Conservation (phyloP, 1,284 basidiomycete genomes). For the Dichomitus squalens region DNA sequence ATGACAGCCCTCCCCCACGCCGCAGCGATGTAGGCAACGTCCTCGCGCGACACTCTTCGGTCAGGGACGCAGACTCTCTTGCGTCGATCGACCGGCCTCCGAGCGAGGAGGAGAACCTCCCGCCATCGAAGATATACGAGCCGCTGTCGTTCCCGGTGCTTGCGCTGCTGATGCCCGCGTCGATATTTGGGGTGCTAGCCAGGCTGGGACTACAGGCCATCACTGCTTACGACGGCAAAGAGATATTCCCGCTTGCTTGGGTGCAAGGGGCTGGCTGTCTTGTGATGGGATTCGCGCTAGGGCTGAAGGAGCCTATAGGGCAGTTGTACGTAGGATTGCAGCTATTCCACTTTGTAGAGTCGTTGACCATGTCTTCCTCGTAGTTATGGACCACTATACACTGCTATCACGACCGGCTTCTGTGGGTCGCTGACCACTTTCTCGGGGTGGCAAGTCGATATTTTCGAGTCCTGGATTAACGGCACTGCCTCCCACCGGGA, state of each 20-base stretch:
- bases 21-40: slow-evolving; percentile 35
- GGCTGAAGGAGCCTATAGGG: slow-evolving; percentile 70
- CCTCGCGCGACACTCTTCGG: slow-evolving; percentile 38
- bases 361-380: not conserved
- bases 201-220: slow-evolving; percentile 77
- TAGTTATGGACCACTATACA: slow-evolving; percentile 89
- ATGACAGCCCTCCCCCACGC: not conserved
- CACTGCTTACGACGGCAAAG: slow-evolving; percentile 70
- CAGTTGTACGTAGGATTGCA: slow-evolving; percentile 63
- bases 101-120: slow-evolving; percentile 42
- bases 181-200: slow-evolving; percentile 79
- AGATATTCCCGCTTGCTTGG: slow-evolving; percentile 87
- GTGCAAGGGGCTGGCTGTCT: slow-evolving; percentile 89
- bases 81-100: slow-evolving; percentile 57
- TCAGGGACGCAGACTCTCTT: slow-evolving; percentile 43
- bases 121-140: slow-evolving; percentile 49
- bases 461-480: slow-evolving; percentile 89
- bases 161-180: slow-evolving; percentile 73
- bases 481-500: slow-evolving; percentile 55
- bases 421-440: slow-evolving; percentile 98
- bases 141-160: slow-evolving; percentile 68
- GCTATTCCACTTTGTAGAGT: not conserved
- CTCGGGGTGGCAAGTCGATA: slow-evolving; percentile 91
- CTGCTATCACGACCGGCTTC: slow-evolving; percentile 90
- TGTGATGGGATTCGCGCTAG: slow-evolving; percentile 84